Evolutionary conservation across 2,329 filamentous ascomycete species (phyloP), one percentile per base, ranked within the genome.

Genomic region (Ophiosphaerella korrae): DNA sequence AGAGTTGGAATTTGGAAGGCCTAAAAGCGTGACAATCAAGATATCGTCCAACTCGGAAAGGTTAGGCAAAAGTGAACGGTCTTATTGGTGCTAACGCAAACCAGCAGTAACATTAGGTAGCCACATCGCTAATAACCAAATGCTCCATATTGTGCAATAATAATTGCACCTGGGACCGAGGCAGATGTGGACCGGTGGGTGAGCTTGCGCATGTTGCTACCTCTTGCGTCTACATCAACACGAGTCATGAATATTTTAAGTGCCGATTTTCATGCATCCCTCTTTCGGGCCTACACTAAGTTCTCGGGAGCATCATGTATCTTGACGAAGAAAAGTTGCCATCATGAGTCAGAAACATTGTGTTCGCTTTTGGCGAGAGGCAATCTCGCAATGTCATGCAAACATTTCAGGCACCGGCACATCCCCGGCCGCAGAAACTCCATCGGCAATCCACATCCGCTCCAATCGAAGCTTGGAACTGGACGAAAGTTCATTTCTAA

Each of bases 321-420:
- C 26, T 29, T 7, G 7, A 29, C 7, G 26, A 29, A 11, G 26
- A 29, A 29, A 29, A 7, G 26, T 11, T 29, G 26, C 26, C 26
- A 8, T 8, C 23, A 41, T 41, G 39, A 31, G 5, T 41, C 24
- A 29, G 26, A 6, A 29, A 11, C 18, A 4, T 21, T 21, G 3
- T 21, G 18, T 21, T 21, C 18, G 3, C 18, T 21, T 29, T 29
- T 29, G 26, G 26, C 26, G 26, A 29, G 26, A 29, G 29, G 42
- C 18, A 45, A 45, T 45, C 24, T 45, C 42, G 21, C 42, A 38
- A 23, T 37, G 33, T 45, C 33, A 45, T 45, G 42, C 42, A 37
- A 16, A 34, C 42, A 29, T 34, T 34, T 36, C 41, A 43, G 39
- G 26, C 26, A 29, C 6, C 26, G 26, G 26, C 26, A 29, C 7